A percentile compares a stretch with the other conserved stretches of the same genome.
Evolutionary conservation across 768 basidiomycete genomes (phyloP).

Genomic region (Tricholomella constricta): DNA sequence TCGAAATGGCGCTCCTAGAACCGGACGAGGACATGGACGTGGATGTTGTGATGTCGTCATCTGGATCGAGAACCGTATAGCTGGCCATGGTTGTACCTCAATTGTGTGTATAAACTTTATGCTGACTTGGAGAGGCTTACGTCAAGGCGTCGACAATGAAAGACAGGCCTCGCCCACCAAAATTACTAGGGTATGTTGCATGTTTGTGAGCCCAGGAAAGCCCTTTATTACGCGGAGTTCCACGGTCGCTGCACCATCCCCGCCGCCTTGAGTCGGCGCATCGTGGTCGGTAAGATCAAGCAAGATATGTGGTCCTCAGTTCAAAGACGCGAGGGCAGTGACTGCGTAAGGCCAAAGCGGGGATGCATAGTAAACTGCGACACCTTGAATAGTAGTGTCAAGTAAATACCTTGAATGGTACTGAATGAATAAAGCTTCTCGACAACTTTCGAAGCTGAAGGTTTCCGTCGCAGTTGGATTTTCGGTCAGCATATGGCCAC

Average conservation of each 20-base stretch:
- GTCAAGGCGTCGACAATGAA: slow-evolving; percentile 40
- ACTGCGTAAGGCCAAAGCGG: slow-evolving; percentile 45
- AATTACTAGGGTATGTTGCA: slow-evolving; percentile 33
- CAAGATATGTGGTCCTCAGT: slow-evolving; percentile 28
- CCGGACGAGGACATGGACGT: too few species aligned
- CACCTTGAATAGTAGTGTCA: too few species aligned
- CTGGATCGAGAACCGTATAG: too few species aligned
- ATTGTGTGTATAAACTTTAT: background rate
- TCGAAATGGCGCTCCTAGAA: too few species aligned
- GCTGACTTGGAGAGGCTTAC: slow-evolving; percentile 23
- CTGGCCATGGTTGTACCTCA: slow-evolving; percentile 8
- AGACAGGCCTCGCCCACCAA: slow-evolving; percentile 34
- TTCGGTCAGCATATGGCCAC: slow-evolving; percentile 26
- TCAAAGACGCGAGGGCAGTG: slow-evolving; percentile 37
- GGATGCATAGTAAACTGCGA: slow-evolving; percentile 41
- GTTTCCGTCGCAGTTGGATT: slow-evolving; percentile 33
- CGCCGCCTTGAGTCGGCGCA: slow-evolving; percentile 12
- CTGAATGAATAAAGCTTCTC: too few species aligned
- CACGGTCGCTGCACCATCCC: slow-evolving; percentile 35
- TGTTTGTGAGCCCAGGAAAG: slow-evolving; percentile 30
- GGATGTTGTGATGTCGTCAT: too few species aligned
- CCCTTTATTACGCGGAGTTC: slow-evolving; percentile 32
- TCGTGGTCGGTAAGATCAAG: slow-evolving; percentile 39
- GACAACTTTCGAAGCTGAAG: slow-evolving; percentile 29
- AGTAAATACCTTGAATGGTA: too few species aligned